Percentiles rank a stretch among this genome's conserved stretches.
These are phyloP conservation scores for Pythium apleroticum DNA, from an alignment of 352 stramenopile species.

Conservation along the genomic window DNA sequence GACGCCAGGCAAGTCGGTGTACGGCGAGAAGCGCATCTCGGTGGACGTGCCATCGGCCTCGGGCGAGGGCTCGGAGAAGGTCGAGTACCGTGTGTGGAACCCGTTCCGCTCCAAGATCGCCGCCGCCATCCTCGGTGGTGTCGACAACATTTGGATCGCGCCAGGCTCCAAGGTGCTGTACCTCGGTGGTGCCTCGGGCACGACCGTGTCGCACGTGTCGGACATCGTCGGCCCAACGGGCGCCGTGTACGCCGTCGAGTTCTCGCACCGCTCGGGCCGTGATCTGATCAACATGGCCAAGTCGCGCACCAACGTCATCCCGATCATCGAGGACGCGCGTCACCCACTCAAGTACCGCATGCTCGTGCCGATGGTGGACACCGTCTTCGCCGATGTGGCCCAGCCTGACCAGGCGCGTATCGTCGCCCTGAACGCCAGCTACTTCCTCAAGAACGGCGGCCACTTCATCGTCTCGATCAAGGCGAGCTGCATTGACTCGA, in stretches of 20 bases:
- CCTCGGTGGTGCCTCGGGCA: constrained; percentile 97
- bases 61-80: constrained; percentile 93
- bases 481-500: constrained; percentile 99
- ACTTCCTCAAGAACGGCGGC: constrained; percentile 99
- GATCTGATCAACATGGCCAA: constrained; percentile 99
- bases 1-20: constrained; percentile 98
- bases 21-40: constrained; percentile 99
- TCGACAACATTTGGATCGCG: constrained; percentile 98
- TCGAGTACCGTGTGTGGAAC: constrained; percentile 99
- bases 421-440: constrained; percentile 97
- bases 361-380: constrained; percentile 99
- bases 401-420: constrained; percentile 99
- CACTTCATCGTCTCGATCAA: constrained; percentile 99
- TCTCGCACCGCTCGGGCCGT: constrained; percentile 97
- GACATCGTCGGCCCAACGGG: constrained; percentile 98
- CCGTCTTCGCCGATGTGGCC: constrained; percentile 99
- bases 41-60: constrained; percentile 93
- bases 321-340: constrained; percentile 99
- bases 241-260: constrained; percentile 99
- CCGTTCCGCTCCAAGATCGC: constrained; percentile 99
- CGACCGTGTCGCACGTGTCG: constrained; percentile 98
- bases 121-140: constrained; percentile 97
- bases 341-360: constrained; percentile 99
- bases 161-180: constrained; percentile 98
- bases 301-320: constrained; percentile 98